These are phyloP conservation scores for Circinella umbellata DNA, from an alignment of 371 early-diverging fungal genomes.

Conservation along the genomic window DNA sequence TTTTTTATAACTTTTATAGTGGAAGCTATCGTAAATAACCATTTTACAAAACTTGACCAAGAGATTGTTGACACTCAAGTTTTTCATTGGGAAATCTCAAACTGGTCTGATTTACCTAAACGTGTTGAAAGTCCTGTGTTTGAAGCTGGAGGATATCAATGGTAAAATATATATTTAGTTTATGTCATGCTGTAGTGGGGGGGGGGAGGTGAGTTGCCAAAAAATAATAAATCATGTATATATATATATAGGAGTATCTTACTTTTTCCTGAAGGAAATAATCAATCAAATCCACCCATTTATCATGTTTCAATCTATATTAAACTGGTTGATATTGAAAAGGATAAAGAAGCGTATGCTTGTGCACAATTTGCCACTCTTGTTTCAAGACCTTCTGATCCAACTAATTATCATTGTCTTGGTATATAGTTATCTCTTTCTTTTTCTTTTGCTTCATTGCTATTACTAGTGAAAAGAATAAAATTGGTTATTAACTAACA, in stretches of 20 bases:
- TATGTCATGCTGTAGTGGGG: no score
- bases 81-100: slow-evolving; percentile 55
- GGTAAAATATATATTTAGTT: neutral
- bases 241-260: neutral
- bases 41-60: slow-evolving; percentile 33
- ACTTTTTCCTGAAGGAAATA: slow-evolving; percentile 2
- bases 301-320: neutral
- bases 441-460: neutral
- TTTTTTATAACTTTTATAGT: neutral
- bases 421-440: neutral
- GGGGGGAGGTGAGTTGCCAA: no score
- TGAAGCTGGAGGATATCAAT: slow-evolving; percentile 10
- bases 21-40: neutral
- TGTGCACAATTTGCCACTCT: slow-evolving; percentile 37
- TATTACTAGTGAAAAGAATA: no score
- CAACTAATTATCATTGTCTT: slow-evolving; percentile 7
- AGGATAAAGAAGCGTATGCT: neutral
- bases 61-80: slow-evolving; percentile 38
- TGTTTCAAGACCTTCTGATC: neutral
- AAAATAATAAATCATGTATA: neutral
- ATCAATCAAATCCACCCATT: neutral
- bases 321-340: neutral
- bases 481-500: no score
- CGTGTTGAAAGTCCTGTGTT: neutral
- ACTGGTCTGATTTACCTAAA: slow-evolving; percentile 35